Evolutionary conservation across 768 basidiomycete genomes (phyloP).

Genomic region (Multifurca ochricompacta): DNA sequence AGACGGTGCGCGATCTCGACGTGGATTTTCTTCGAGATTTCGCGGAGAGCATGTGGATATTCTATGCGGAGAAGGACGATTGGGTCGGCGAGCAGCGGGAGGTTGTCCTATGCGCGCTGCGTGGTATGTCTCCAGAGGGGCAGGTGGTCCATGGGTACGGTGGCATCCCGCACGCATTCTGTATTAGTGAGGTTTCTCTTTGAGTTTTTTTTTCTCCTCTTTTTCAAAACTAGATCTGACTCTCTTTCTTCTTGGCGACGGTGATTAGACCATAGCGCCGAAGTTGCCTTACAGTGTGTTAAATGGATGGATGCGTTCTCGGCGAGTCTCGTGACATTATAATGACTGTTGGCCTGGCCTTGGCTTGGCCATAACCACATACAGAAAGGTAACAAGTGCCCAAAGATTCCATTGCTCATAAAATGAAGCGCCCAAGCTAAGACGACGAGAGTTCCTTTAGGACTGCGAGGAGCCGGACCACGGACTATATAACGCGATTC

Average conservation of each 20-base stretch:
- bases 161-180: slow-evolving; percentile 1
- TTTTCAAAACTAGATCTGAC: not conserved
- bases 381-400: too few relatives aligned
- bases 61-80: slow-evolving; percentile 54
- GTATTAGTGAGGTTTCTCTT: slow-evolving; percentile 1
- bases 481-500: too few relatives aligned
- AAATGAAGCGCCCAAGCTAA: too few relatives aligned
- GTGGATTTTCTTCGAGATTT: slow-evolving; percentile 32
- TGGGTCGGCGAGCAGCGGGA: slow-evolving; percentile 61
- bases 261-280: slow-evolving; percentile 39
- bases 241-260: too few relatives aligned
- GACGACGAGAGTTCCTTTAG: too few relatives aligned
- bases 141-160: slow-evolving; percentile 38
- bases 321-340: too few relatives aligned
- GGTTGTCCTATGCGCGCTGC: slow-evolving; percentile 29
- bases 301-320: slow-evolving; percentile 36
- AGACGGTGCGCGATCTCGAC: slow-evolving; percentile 47
- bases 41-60: slow-evolving; percentile 39
- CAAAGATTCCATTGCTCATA: too few relatives aligned
- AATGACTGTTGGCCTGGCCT: too few relatives aligned
- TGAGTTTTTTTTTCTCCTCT: not conserved
- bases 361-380: too few relatives aligned
- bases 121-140: slow-evolving; percentile 31
- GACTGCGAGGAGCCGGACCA: too few relatives aligned
- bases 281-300: slow-evolving; percentile 42